These are phyloP conservation scores for Lactarius vividus DNA, from an alignment of 768 basidiomycete species.

Conservation along the genomic window DNA sequence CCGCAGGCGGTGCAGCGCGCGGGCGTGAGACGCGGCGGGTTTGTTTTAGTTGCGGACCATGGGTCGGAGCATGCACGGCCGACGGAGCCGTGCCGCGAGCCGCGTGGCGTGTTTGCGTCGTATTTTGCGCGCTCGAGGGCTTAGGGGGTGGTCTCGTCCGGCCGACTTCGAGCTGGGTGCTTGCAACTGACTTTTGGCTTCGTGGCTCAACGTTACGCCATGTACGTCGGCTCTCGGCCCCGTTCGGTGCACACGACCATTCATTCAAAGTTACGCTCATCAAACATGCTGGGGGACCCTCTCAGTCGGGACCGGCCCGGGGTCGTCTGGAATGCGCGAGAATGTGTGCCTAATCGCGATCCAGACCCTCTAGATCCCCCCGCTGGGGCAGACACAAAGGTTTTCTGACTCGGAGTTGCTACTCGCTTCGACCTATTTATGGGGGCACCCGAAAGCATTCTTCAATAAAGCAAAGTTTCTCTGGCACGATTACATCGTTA, in stretches of 20 bases:
- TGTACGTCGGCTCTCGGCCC: background rate
- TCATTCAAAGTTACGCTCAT: background rate
- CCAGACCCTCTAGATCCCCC: conserved; percentile 3
- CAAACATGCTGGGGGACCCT: background rate
- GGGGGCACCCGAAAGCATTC: background rate
- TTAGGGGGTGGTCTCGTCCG: background rate
- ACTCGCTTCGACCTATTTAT: conserved; percentile 4
- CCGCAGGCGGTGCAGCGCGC: conserved; percentile 13
- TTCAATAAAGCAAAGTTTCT: background rate
- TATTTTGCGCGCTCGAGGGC: background rate
- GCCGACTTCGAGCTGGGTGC: too few species aligned
- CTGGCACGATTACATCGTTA: background rate
- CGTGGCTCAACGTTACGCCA: background rate
- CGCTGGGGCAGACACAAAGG: background rate
- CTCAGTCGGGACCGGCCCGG: conserved; percentile 7
- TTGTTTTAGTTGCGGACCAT: conserved; percentile 12
- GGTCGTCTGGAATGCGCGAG: background rate
- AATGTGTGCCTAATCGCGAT: background rate
- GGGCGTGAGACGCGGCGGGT: conserved; percentile 14
- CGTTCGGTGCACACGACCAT: conserved; percentile 2
- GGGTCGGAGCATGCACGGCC: background rate
- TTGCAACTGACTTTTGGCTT: background rate
- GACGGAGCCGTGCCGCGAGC: background rate
- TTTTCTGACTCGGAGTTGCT: background rate
- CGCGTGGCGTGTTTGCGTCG: conserved; percentile 8